These are phyloP conservation scores for Colletotrichum sp. DNA, from an alignment of 2,329 filamentous ascomycete genomes.

Conservation along the genomic window DNA sequence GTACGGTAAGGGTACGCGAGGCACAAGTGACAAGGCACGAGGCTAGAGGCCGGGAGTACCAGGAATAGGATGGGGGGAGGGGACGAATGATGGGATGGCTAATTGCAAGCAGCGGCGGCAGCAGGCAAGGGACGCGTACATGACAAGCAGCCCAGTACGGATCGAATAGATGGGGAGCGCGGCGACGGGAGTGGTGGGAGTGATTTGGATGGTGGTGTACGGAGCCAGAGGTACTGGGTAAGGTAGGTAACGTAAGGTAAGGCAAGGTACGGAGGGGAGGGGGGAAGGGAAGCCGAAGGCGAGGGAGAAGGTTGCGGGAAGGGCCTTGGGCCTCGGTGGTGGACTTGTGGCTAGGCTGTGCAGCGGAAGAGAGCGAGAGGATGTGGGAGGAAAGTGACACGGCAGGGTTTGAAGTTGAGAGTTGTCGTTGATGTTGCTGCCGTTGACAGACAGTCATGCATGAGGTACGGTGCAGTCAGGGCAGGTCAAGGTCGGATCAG, in stretches of 20 bases:
- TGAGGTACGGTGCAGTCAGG: neutral
- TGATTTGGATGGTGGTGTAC: neutral
- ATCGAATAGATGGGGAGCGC: neutral
- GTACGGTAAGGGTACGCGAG: neutral
- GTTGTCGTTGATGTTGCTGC: neutral
- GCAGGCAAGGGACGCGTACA: constrained; percentile 14
- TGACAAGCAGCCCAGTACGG: neutral
- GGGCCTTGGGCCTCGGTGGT: neutral
- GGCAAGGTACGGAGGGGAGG: neutral
- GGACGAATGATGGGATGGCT: constrained; percentile 16
- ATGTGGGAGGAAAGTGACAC: neutral
- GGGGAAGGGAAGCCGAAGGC: neutral
- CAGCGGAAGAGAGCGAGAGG: neutral
- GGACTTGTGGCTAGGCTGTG: neutral
- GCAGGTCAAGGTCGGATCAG: neutral
- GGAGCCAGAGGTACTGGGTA: neutral
- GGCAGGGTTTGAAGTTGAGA: neutral
- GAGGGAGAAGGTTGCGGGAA: neutral
- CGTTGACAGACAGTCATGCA: neutral
- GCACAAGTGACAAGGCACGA: neutral
- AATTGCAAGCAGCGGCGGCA: constrained; percentile 14
- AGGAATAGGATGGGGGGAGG: neutral
- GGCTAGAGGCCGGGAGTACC: neutral
- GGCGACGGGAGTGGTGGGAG: neutral
- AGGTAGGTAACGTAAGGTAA: neutral